Percentiles rank a stretch among this genome's conserved stretches.
These are phyloP conservation scores for Ceratonia siliqua DNA, from an alignment of 306 rosid species.

Conservation along the genomic window DNA sequence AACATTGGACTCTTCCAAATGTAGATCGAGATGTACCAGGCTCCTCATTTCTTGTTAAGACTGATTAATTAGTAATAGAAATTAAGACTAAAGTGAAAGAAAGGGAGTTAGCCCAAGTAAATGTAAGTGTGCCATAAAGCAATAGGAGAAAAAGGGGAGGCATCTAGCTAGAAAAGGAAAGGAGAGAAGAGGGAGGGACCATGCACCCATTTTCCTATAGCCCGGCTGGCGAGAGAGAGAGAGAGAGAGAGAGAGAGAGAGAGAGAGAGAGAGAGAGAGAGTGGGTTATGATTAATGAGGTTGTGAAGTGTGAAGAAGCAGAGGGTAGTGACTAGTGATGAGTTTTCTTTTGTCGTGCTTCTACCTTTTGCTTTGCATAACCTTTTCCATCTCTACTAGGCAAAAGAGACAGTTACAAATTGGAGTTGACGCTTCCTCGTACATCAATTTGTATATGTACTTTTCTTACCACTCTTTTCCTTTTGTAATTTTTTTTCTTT, in stretches of 20 bases:
- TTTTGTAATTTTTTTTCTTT: slow-evolving; percentile 3
- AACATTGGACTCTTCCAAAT: slow-evolving; percentile 3
- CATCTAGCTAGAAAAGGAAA: slow-evolving; percentile 43
- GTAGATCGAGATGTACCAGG: background rate
- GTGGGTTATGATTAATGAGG: slow-evolving; percentile 25
- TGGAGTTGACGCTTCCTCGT: slow-evolving; percentile 75
- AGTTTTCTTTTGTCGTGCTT: slow-evolving; percentile 40
- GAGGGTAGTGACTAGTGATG: slow-evolving; percentile 25
- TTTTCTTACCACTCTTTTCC: slow-evolving; percentile 24
- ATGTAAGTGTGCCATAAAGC: slow-evolving; percentile 53
- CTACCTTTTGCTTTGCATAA: slow-evolving; percentile 47
- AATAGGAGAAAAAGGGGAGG: slow-evolving; percentile 33
- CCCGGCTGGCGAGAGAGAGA: slow-evolving; percentile 29
- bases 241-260: slow-evolving; percentile 21
- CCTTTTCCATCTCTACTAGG: slow-evolving; percentile 47
- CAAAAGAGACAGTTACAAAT: slow-evolving; percentile 52
- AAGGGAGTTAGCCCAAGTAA: slow-evolving; percentile 21
- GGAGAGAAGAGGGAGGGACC: slow-evolving; percentile 42
- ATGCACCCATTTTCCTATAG: slow-evolving; percentile 30
- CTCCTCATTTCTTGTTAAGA: background rate
- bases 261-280: slow-evolving; percentile 27
- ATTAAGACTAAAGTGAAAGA: slow-evolving; percentile 2
- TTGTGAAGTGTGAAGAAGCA: slow-evolving; percentile 12
- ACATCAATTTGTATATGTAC: slow-evolving; percentile 43
- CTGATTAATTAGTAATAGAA: background rate